Evolutionary conservation across 352 stramenopile genomes (phyloP), one percentile per base, ranked within the genome.

Genomic region (Phytophthora capsici): DNA sequence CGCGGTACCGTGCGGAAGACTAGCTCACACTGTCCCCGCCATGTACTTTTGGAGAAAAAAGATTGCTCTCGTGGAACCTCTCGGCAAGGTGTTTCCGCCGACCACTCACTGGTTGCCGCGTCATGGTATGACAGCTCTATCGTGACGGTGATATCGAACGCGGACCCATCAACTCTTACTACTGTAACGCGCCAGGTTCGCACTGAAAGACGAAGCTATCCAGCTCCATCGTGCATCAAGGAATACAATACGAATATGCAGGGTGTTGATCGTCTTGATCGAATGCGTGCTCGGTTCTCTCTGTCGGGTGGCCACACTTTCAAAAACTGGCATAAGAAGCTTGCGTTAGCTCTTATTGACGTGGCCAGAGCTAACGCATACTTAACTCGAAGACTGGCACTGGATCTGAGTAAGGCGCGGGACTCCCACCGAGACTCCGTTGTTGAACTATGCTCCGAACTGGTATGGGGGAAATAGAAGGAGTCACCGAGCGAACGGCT

Each of bases 271-370:
- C n/a, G n/a, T 12, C 9, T 38, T 38, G 62, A 73, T 52, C 66
- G 75, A 57, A 45, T 79, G 10, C 49, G 58, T 28, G 41, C n/a
- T n/a, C n/a, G n/a, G n/a, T n/a, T n/a, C n/a, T n/a, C n/a, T 41
- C 7, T 76, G 40, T 49, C 65, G 0, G 61, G 72, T 20, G 70
- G 65, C 12, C 70, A 78, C 30, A 68, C 57, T 0, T 68, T 72
- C 34, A 67, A 75, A 23, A 78, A 25, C n/a, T 72, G 70, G 61
- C 40, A 67, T 53, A 75, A 78, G 47, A 70, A 75, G 36, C 38
- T 75, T 2, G 60, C 28, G 0, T 9, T 78, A 5, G 57, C 57
- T 2, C 19, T 38, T 3, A 28, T 71, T 1, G 66, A 76, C 22
- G 65, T 75, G 28, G 66, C 71, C 14, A 23, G 61, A 26, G 22